Conservation (phyloP, 2,329 filamentous ascomycete species). For the Exserohilum rostratum region DNA sequence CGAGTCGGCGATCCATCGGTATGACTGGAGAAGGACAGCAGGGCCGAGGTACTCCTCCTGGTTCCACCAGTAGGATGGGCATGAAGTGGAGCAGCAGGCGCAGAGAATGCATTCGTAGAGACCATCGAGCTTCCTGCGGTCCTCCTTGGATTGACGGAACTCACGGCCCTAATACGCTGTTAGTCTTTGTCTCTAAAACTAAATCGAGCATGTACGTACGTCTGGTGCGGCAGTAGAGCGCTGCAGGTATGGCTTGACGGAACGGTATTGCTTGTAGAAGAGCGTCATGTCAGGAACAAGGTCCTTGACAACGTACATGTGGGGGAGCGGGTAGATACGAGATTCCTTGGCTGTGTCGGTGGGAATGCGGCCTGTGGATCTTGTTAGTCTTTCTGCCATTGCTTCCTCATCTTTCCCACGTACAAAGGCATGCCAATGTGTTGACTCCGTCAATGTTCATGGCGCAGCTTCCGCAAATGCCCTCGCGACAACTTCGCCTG, state of each 20-base stretch:
- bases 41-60: constrained; percentile 97
- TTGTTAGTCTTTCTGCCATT: constrained; percentile 15
- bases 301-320: constrained; percentile 99
- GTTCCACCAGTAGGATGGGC: constrained; percentile 99
- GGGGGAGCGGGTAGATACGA: constrained; percentile 96
- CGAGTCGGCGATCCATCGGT: constrained; percentile 95
- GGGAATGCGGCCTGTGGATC: constrained; percentile 80
- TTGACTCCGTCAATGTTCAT: constrained; percentile 99
- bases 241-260: constrained; percentile 98
- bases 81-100: constrained; percentile 98
- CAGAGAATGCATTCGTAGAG: constrained; percentile 99
- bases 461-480: constrained; percentile 96
- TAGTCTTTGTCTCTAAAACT: constrained; percentile 12
- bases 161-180: constrained; percentile 74
- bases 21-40: constrained; percentile 94
- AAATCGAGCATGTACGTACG: constrained; percentile 61
- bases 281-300: constrained; percentile 96
- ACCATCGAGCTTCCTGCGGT: constrained; percentile 95
- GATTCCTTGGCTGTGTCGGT: constrained; percentile 78
- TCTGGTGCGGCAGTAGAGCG: constrained; percentile 82
- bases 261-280: constrained; percentile 99
- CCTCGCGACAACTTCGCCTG: constrained; percentile 93
- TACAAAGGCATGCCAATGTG: constrained; percentile 96
- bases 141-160: constrained; percentile 86
- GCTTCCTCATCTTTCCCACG: constrained; percentile 46